Evolutionary conservation across 441 rosid genomes (phyloP), one percentile per base, ranked within the genome.

Genomic region (Adansonia gregorii): DNA sequence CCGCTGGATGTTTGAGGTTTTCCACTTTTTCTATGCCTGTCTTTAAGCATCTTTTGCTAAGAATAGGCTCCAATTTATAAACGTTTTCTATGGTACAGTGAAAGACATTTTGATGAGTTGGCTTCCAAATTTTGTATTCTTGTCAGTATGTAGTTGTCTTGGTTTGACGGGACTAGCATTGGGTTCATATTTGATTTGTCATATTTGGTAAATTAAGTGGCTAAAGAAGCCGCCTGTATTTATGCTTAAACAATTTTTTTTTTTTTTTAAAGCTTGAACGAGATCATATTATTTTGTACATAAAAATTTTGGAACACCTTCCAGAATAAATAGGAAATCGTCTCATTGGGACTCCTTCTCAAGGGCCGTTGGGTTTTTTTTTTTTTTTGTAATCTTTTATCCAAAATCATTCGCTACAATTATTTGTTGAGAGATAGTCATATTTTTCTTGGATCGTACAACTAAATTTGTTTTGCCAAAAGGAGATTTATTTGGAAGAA

Each of bases 1-100:
- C 83, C 83, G 11, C 85, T 93, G 81, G 90, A 87, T 86, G 93
- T 70, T 76, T 89, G 91, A 87, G 70, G 76, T 70, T 73, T 60
- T 52, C 19, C 49, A 27, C 20, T 24, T 15, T 3, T 70, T 4
- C 4, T 31, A 55, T 60, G 52, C 72, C 43, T 55, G 27, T 54
- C 27, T 55, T 67, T 19, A 35, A 39, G 19, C 46, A 74, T 61
- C 58, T 74, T 48, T 24, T 48, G 24, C 69, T 64, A 14, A 7
- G 67, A 64, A 4, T 64, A 14, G n/a, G 14, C 67, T 63, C 17
- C 67, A 63, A 19, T 63, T 63, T 63, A 35, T 63, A 31, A 63
- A 35, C 14, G 10, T 73, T 20, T 41, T 6, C 14, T 20, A 24
- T 58, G 67, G 54, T 41, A 41, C 20, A 45, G 14, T 48, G 20